Percentiles rank a stretch among this genome's conserved stretches.
These are phyloP conservation scores for Pyrus hybrid DNA, from an alignment of 331 rosid genomes.

Conservation along the genomic window DNA sequence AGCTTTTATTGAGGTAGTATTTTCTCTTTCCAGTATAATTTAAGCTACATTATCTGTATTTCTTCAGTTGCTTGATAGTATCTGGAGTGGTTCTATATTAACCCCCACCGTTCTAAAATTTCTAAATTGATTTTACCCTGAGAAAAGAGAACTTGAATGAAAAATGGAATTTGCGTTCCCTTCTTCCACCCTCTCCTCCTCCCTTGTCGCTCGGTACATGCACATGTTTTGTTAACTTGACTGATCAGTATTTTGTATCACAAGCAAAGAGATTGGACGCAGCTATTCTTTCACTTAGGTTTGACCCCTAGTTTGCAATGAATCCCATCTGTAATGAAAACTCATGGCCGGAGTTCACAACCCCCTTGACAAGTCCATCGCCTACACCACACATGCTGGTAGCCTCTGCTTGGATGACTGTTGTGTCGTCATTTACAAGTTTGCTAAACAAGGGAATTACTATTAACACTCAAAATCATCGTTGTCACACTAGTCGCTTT, in stretches of 20 bases:
- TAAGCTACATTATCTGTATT: not conserved
- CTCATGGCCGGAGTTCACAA: no score
- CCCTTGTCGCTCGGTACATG: not conserved
- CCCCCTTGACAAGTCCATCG: no score
- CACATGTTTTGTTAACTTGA: not conserved
- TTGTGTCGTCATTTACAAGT: no score
- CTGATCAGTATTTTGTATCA: not conserved
- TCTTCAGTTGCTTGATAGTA: not conserved
- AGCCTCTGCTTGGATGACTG: no score
- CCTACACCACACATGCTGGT: no score
- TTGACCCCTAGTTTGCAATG: not conserved
- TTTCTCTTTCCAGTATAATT: not conserved
- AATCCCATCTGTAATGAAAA: not conserved
- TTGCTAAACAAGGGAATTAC: no score
- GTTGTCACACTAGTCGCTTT: no score
- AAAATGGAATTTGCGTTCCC: not conserved
- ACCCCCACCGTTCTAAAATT: not conserved
- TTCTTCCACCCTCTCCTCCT: not conserved
- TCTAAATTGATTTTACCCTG: not conserved
- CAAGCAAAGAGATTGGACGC: not conserved
- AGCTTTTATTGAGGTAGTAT: slow-evolving; percentile 73
- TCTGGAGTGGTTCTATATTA: not conserved
- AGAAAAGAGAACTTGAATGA: not conserved
- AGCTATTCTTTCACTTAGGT: not conserved
- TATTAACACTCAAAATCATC: no score